Base-by-base conservation (phyloP, 371 early-diverging fungal species). In the Mortierella sp. region DNA sequence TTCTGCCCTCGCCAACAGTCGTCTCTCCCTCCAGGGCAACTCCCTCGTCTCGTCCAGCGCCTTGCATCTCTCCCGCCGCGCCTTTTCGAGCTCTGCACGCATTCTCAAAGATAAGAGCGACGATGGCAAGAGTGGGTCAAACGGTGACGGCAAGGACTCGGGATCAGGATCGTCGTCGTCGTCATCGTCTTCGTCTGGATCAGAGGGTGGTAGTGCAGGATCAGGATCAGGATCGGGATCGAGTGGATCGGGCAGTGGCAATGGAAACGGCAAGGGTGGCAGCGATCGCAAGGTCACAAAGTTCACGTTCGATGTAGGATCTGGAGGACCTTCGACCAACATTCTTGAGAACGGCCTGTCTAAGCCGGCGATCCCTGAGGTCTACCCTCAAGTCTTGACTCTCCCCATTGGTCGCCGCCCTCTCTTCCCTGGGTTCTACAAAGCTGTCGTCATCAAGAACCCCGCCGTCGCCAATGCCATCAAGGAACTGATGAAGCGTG, bases 361-460 rank as follows among this genome's bases (percentile, higher is more conserved):
- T 73, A 93, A 94, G 74, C 94, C 95, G 19, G 87, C 94, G 6
- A 92, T 96, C 22, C 97, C 97, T 9, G 96, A 96, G 61, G 90
- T 90, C 19, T 96, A 95, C 82, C 96, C 98, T 11, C 96, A 97
- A 77, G 93, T 98, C 0, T 86, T 99, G 73, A 96, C 97, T 22
- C 88, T 99, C 48, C 99, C 99, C 0, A 94, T 99, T 69, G 95
- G 97, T 26, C 91, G 97, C 19, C 92, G 98, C 58, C 98, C 98
- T 8, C 88, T 98, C 47, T 99, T 98, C 79, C 99, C 99, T 24
- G 98, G 98, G 31, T 97, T 98, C 79, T 98, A 97, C 90, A 98
- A 98, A 88, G 96, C 98, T 0, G 94, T 99, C 11, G 96, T 95
- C 29, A 94, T 99, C 76, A 97, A 97, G 86, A 96, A 98, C 77